Percentiles rank a stretch among this genome's conserved stretches.
These are phyloP conservation scores for Thelephora terrestris DNA, from an alignment of 1,284 basidiomycete genomes.

Conservation along the genomic window DNA sequence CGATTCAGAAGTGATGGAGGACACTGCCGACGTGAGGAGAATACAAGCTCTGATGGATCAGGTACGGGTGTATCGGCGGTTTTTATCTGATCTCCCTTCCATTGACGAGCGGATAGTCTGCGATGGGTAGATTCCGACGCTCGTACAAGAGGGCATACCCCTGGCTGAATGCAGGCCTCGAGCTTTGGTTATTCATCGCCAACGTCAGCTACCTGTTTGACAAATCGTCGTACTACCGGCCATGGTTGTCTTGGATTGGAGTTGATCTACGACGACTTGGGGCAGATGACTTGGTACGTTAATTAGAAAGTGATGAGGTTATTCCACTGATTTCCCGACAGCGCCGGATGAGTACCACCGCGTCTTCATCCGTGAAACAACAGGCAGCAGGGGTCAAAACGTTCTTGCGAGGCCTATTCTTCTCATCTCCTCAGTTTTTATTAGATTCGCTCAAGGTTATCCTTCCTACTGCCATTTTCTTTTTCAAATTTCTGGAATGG, in stretches of 20 bases:
- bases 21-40: slow-evolving; percentile 34
- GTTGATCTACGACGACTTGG: slow-evolving; percentile 74
- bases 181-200: slow-evolving; percentile 74
- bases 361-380: slow-evolving; percentile 18
- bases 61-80: slow-evolving; percentile 25
- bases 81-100: not conserved
- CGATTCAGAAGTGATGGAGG: slow-evolving; percentile 55
- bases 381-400: slow-evolving; percentile 28
- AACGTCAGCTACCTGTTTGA: slow-evolving; percentile 92
- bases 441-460: slow-evolving; percentile 75
- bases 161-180: slow-evolving; percentile 67
- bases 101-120: slow-evolving; percentile 23
- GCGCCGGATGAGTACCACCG: slow-evolving; percentile 30
- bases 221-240: slow-evolving; percentile 79
- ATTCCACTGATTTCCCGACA: slow-evolving; percentile 5
- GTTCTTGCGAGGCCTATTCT: slow-evolving; percentile 34
- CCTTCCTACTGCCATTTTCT: slow-evolving; percentile 89
- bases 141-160: slow-evolving; percentile 73
- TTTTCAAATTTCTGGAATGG: slow-evolving; percentile 98
- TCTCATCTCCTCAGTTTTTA: slow-evolving; percentile 47
- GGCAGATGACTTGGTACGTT: slow-evolving; percentile 62
- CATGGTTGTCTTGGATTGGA: slow-evolving; percentile 83
- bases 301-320: not conserved
- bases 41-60: slow-evolving; percentile 37
- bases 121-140: slow-evolving; percentile 40